Evolutionary conservation across 1,139 yeast genomes (phyloP), one percentile per base, ranked within the genome.

Genomic region (Sugiyamaella paludigena): DNA sequence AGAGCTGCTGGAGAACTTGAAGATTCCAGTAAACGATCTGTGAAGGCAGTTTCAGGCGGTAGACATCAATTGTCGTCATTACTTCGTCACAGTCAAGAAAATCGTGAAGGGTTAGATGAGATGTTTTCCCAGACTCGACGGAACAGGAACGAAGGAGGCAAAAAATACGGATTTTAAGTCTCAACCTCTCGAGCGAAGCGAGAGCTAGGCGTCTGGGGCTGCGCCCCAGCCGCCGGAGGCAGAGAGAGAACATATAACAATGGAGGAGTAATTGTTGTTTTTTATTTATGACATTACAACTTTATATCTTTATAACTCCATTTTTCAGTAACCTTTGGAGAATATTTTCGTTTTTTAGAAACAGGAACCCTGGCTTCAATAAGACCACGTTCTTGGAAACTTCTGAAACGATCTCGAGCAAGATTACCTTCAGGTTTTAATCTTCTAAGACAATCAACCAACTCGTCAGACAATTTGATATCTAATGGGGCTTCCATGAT

Each of bases 271-370:
- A n/a, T n/a, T n/a, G n/a, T n/a, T n/a, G n/a, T n/a, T n/a, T n/a
- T 42, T 19, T 42, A 35, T 16, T 19, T 9, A 34, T 34, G 28
- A 31, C 36, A 27, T 32, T 40, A 48, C 54, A 86, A 39, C 70
- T 84, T 84, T 63, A 86, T 85, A 70, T 89, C 95, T 72, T 89
- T 91, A 70, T 85, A 87, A 37, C 91, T 79, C 95, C 96, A 89
- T 69, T 88, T 89, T 67, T 88, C 96, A 33, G 94, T 85, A 52
- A 86, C 71, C 74, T 85, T 87, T 54, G 78, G 85, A 56, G 80
- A 75, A 64, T 84, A 85, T 51, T 62, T 63, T 67, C 87, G 80
- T 66, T 78, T 81, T 71, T 79, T 81, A 52, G 76, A 77, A 42
- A 80, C 80, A 9, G 87, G 89, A 43, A 84, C 77, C 69, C 97